Conservation (phyloP, 129 eudicot genomes). For the sunflower (Helianthus annuus) region DNA sequence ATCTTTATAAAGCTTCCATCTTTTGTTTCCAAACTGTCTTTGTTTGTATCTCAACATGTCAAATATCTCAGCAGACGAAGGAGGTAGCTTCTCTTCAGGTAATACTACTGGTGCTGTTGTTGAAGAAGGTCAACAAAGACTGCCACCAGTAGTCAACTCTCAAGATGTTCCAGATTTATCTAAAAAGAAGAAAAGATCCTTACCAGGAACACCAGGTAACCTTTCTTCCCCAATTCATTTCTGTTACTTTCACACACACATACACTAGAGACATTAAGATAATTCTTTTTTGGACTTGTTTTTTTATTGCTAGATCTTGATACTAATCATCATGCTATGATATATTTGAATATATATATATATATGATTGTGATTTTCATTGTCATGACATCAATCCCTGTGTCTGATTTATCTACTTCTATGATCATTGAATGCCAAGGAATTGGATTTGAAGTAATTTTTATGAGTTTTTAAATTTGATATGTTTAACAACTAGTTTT, state of each 20-base stretch:
- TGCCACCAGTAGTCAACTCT: constrained; percentile 24
- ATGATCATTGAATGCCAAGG: constrained; percentile 15
- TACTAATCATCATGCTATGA: constrained; percentile 3
- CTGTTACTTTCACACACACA: constrained; percentile 1
- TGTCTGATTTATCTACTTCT: constrained; percentile 5
- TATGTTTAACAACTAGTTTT: background rate
- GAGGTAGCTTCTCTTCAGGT: constrained; percentile 39
- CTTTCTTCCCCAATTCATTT: background rate
- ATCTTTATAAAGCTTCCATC: constrained; percentile 23
- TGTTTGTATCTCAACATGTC: constrained; percentile 38
- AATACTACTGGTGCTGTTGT: constrained; percentile 24
- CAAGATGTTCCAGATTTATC: constrained; percentile 38
- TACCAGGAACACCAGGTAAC: constrained; percentile 47
- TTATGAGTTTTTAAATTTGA: constrained; percentile 2
- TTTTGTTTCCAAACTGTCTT: constrained; percentile 23
- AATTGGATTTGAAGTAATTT: background rate
- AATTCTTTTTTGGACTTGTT: background rate
- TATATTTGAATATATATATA: background rate
- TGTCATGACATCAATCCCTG: too few species aligned
- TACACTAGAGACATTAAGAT: background rate
- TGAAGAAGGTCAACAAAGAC: constrained; percentile 39
- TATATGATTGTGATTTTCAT: background rate
- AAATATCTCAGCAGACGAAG: constrained; percentile 40
- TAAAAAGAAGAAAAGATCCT: constrained; percentile 46
- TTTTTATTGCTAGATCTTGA: background rate